Conservation (phyloP, 2,329 filamentous ascomycete species). For the Cytospora schulzeri region DNA sequence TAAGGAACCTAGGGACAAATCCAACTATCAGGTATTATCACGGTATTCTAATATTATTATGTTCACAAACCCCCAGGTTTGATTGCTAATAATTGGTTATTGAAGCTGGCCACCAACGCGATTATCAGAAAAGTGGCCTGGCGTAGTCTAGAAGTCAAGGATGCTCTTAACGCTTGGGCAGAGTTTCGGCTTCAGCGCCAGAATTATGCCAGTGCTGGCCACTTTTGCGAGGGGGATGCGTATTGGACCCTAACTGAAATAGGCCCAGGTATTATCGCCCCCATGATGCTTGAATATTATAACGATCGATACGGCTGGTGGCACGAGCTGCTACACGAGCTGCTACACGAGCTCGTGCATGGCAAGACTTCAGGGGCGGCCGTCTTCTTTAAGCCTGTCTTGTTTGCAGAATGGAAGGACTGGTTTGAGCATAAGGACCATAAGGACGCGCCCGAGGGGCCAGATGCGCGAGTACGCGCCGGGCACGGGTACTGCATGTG, state of each 20-base stretch:
- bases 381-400: not conserved
- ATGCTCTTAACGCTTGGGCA: not conserved
- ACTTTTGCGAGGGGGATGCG: not conserved
- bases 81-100: not conserved
- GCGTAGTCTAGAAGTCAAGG: not conserved
- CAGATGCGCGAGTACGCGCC: too few species aligned
- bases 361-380: not conserved
- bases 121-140: not conserved
- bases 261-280: not conserved
- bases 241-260: not conserved
- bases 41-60: not conserved
- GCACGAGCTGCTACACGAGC: constrained; percentile 12
- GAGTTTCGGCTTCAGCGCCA: not conserved
- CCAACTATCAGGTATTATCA: not conserved
- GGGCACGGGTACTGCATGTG: too few species aligned
- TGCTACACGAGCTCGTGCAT: constrained; percentile 15
- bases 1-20: not conserved
- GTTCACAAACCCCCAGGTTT: not conserved
- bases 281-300: constrained; percentile 1
- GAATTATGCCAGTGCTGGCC: not conserved
- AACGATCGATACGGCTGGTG: not conserved
- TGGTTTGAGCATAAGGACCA: not conserved
- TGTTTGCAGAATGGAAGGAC: not conserved
- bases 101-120: not conserved
- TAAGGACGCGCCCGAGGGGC: too few species aligned